A percentile compares a stretch with the other conserved stretches of the same genome.
phyloP scores from a whole-genome alignment of 2,329 filamentous ascomycete species.

The Calonectria hongkongensis region DNA sequence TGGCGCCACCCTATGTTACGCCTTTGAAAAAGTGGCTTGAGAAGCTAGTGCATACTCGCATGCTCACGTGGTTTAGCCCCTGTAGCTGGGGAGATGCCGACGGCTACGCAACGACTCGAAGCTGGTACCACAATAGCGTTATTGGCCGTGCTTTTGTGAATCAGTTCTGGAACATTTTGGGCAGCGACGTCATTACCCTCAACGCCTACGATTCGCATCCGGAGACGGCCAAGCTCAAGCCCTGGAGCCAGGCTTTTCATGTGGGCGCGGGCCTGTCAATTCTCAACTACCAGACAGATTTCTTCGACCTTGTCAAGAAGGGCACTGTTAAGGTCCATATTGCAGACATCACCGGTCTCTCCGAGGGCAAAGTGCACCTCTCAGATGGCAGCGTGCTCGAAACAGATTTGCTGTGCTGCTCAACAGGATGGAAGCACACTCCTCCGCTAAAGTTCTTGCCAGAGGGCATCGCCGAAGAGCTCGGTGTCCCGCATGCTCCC shows the following conservation, averaged over 20 bases:
- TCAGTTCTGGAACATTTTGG: constrained; percentile 69
- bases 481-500: constrained; percentile 67
- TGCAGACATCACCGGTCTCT: constrained; percentile 66
- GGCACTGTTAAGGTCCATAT: constrained; percentile 70
- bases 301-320: constrained; percentile 70
- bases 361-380: constrained; percentile 67
- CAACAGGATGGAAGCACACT: constrained; percentile 75
- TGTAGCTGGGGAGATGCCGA: constrained; percentile 78
- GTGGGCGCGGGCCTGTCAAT: constrained; percentile 71
- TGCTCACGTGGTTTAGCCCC: constrained; percentile 79
- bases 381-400: constrained; percentile 67
- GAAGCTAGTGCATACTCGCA: constrained; percentile 71
- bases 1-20: constrained; percentile 75
- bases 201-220: constrained; percentile 68
- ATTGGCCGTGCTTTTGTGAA: constrained; percentile 69
- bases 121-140: constrained; percentile 70
- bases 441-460: constrained; percentile 72
- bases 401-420: constrained; percentile 72
- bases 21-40: constrained; percentile 78
- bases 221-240: constrained; percentile 63
- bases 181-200: constrained; percentile 65
- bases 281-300: constrained; percentile 70
- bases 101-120: constrained; percentile 68
- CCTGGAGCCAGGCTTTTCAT: constrained; percentile 65
- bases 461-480: constrained; percentile 65